Evolutionary conservation across 441 rosid species (phyloP), one percentile per base, ranked within the genome.

Genomic region (Populus trichocarpa): DNA sequence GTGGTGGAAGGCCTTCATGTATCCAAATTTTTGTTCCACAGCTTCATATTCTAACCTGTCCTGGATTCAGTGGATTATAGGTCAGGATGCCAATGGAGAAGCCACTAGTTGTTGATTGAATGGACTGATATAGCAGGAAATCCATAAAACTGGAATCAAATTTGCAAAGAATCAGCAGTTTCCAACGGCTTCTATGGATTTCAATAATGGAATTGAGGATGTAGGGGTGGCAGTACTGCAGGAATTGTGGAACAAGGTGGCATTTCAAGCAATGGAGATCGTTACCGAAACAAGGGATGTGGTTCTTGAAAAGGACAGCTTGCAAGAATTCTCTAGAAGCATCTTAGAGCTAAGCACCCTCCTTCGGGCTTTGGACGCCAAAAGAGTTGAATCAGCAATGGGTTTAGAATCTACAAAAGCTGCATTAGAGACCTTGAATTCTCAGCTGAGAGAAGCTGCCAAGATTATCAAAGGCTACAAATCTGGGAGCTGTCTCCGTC

Each of bases 241-340:
- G 75, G 91, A 86, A 66, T 68, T 81, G 11, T 86, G 87, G 85
- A 85, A 82, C 75, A 77, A 61, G 40, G 87, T 85, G 36, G 79
- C 86, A 4, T 33, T 79, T 69, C 86, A 80, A 67, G 81, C 85
- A 0, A 70, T 61, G 75, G 78, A 83, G 46, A 85, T 88, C 9
- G 87, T 64, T 3, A 65, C 70, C 2, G 87, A 88, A 74, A 81
- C 89, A n/a, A 83, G 68, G 75, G 88, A 85, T 57, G 79, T 81
- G 33, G 65, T 84, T 40, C 71, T 88, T 14, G 86, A 81, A 57
- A 86, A 80, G 77, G 82, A 77, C 64, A 77, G 80, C 70, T 78
- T 88, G 57, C 83, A 75, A 38, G 82, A 80, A 67, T 88, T 88
- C 76, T 85, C 84, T 6, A 73, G 83, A 71, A 72, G 67, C 70